Base-by-base conservation (phyloP, 306 rosid genomes). In the Medicago ruthenica region DNA sequence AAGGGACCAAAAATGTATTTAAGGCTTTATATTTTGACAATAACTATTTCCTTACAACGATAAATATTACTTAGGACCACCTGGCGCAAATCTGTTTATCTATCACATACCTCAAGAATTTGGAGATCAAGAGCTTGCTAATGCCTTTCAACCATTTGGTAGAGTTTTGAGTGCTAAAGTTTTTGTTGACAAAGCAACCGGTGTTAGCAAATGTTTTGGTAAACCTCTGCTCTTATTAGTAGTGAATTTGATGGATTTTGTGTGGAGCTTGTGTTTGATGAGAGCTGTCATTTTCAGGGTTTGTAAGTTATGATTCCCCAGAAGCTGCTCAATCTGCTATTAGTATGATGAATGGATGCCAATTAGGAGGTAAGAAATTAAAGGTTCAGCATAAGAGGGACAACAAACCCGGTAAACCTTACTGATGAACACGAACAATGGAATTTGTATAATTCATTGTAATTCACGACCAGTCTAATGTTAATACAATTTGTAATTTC, bases 351-450 rank as follows among this genome's bases (percentile, higher is more conserved):
- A 90, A 96, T 80, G 99, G 99, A 73, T 89, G 0, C 81, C 99
- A 92, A 77, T 89, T 96, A 88, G 91, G 89, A 72, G 94, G 97
- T 69, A 96, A 96, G 89, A 96, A 92, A 76, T 80, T 92, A 55
- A 96, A 96, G 89, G 99, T 96, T 80, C 99, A 96, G 89, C 91
- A 92, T n/a, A 96, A 96, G 90, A 92, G 97, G 87, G 97, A 96
- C 85, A 90, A 87, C 85, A 96, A 90, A 83, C 93, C 87, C 85
- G 89, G 83, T 79, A 87, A 88, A 82, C 86, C 96, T 60, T 96
- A 89, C 86, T 96, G 93, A 94, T 67, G 84, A 78, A 77, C 89
- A 75, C 45, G 70, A 60, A 76, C 76, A 67, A 79, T 58, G 84
- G 77, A 83, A 71, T 82, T 79, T 76, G 86, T 83, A 80, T 74